Base-by-base conservation (phyloP, 495 filamentous ascomycete genomes). In the Penicillium pancosmium region DNA sequence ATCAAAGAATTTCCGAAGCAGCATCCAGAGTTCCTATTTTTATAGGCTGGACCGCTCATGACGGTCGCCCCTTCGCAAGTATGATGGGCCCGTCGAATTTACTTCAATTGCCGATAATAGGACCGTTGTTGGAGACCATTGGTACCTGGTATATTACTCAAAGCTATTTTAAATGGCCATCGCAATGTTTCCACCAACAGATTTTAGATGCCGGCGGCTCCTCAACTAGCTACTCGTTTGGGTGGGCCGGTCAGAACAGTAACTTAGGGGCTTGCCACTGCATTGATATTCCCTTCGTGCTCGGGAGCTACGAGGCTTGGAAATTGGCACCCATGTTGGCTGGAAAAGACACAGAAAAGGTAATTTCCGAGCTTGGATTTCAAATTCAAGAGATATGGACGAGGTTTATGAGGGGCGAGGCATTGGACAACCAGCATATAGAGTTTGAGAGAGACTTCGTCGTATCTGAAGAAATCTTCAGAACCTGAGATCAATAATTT, bases 91-190 rank as follows among this genome's bases (percentile, higher is more conserved):
- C 57, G 2, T 38, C 27, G 25, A 51, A 34, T 31, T n/a, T 57
- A 18, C 48, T 57, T 23, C 40, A 57, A 31, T 40, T 60, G 9
- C 57, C 57, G 2, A 5, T 60, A 12, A 18, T 60, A 12, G 57
- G 57, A 11, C 8, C 57, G 11, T 60, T 50, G 31, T 18, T 60
- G 25, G 57, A 56, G 50, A 34, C 48, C 15, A 13, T 56, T 3
- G 49, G 40, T 6, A 53, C 49, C 13, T 56, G 59, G 59, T 61
- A 56, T 18, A 56, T 61, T 11, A 52, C 59, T 12, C 53, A 61
- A 18, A 61, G 50, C 48, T 61, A 56, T n/a, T 61, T 61, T 40
- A 55, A 61, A 31, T 52, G 54, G 40, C 59, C 59, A 41, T 52
- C 54, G 19, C 53, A 47, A 21, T 27, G 41, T 1, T 61, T 61